Percentiles rank a stretch among this genome's conserved stretches.
These are phyloP conservation scores for Colletotrichum navitas DNA, from an alignment of 2,329 filamentous ascomycete genomes.

Conservation along the genomic window DNA sequence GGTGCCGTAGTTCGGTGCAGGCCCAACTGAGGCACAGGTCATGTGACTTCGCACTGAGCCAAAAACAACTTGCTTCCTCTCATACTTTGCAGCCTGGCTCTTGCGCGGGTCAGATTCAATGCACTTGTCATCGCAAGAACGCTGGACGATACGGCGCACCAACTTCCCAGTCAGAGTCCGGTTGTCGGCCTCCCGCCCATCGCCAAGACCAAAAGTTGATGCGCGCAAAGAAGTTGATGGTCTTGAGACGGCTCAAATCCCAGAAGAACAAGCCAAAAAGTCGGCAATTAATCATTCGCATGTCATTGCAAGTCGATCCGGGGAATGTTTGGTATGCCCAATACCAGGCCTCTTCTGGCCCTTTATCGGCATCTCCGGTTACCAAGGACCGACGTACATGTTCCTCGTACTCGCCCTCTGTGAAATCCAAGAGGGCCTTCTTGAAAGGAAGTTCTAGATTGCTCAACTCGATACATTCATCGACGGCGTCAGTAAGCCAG, in stretches of 20 bases:
- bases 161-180: conserved; percentile 34
- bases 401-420: conserved; percentile 19
- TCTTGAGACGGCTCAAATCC: conserved; percentile 30
- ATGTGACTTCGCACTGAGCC: conserved; percentile 8
- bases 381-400: conserved; percentile 21
- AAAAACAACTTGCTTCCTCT: background rate
- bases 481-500: conserved; percentile 35
- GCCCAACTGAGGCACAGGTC: conserved; percentile 6
- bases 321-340: conserved; percentile 35
- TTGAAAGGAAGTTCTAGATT: conserved; percentile 16
- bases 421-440: conserved; percentile 3
- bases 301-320: conserved; percentile 24
- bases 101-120: background rate
- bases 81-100: background rate
- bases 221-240: conserved; percentile 36
- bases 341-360: conserved; percentile 38
- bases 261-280: conserved; percentile 38
- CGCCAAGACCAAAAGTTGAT: conserved; percentile 36
- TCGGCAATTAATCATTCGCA: conserved; percentile 35
- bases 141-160: background rate
- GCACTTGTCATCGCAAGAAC: background rate
- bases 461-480: conserved; percentile 21
- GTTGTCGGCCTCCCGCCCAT: conserved; percentile 37
- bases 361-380: conserved; percentile 23
- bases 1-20: background rate